Conservation (phyloP, 2,329 filamentous ascomycete species). For the Cercospora berteroae region DNA sequence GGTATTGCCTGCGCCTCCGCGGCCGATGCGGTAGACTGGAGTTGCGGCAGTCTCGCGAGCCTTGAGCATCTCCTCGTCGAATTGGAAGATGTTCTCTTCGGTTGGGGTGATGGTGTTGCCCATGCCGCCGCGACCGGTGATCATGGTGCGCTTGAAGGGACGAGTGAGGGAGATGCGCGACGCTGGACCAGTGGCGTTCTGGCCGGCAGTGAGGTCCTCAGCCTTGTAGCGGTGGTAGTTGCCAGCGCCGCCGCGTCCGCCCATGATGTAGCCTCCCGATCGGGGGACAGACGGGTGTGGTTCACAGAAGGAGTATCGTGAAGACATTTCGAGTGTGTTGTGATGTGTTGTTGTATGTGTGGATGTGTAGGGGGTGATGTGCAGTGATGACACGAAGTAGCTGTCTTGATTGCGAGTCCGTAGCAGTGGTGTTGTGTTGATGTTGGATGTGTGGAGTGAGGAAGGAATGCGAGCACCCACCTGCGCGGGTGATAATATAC, state of each 20-base stretch:
- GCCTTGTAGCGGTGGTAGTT: constrained; percentile 57
- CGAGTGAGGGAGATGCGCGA: constrained; percentile 50
- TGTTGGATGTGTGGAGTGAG: constrained; percentile 16
- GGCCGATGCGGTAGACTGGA: constrained; percentile 63
- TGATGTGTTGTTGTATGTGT: constrained; percentile 1
- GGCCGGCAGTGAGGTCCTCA: constrained; percentile 52
- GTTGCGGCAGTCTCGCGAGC: constrained; percentile 48
- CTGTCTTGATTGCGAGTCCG: background rate
- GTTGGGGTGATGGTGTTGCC: constrained; percentile 56
- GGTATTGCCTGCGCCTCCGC: constrained; percentile 60
- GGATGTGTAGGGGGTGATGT: constrained; percentile 3
- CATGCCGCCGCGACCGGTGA: constrained; percentile 57
- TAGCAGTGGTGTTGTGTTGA: background rate
- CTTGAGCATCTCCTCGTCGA: constrained; percentile 64
- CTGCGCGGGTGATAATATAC: constrained; percentile 14
- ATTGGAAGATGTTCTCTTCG: constrained; percentile 63
- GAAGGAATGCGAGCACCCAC: constrained; percentile 5
- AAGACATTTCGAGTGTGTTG: constrained; percentile 29
- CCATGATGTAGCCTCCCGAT: constrained; percentile 47
- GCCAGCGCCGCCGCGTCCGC: constrained; percentile 59
- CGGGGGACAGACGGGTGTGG: constrained; percentile 59
- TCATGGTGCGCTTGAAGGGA: constrained; percentile 53
- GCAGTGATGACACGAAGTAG: background rate
- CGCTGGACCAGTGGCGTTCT: constrained; percentile 47
- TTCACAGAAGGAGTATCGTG: constrained; percentile 57